Evolutionary conservation across 441 rosid species (phyloP).

Genomic region (Melastoma candidum): DNA sequence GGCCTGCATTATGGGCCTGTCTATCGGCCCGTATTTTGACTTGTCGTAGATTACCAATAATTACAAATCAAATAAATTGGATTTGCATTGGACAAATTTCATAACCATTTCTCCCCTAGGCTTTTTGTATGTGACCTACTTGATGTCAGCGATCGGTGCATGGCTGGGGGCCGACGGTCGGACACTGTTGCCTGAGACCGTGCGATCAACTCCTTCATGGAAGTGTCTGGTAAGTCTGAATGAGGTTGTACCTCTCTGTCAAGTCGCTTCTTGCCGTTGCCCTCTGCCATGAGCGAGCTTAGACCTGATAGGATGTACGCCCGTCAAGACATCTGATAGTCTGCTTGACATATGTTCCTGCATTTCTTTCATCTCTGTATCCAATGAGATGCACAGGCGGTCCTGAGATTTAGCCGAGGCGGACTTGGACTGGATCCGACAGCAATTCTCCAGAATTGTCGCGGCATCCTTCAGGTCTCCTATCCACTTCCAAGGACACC

Average conservation of each 20-base stretch:
- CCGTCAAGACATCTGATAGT: slow-evolving; percentile 88
- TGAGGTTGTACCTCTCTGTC: slow-evolving; percentile 70
- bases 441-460: slow-evolving; percentile 54
- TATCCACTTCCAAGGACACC: slow-evolving; percentile 76
- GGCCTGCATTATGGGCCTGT: too few relatives aligned
- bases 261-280: slow-evolving; percentile 26
- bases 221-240: slow-evolving; percentile 92
- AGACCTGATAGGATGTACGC: slow-evolving; percentile 96
- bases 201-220: slow-evolving; percentile 87
- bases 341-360: slow-evolving; percentile 95
- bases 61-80: too few relatives aligned
- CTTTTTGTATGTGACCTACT: slow-evolving; percentile 47
- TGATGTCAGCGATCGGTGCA: slow-evolving; percentile 43
- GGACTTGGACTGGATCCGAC: slow-evolving; percentile 46
- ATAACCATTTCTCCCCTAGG: slow-evolving; percentile 45
- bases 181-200: slow-evolving; percentile 60
- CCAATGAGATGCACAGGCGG: slow-evolving; percentile 63
- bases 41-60: too few relatives aligned
- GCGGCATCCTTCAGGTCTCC: slow-evolving; percentile 72
- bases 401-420: slow-evolving; percentile 63
- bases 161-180: slow-evolving; percentile 50
- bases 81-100: too few relatives aligned
- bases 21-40: too few relatives aligned
- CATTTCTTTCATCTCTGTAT: slow-evolving; percentile 92
- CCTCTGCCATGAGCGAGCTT: slow-evolving; percentile 99